Conservation (phyloP, 441 rosid genomes). For the Corymbia citriodora region DNA sequence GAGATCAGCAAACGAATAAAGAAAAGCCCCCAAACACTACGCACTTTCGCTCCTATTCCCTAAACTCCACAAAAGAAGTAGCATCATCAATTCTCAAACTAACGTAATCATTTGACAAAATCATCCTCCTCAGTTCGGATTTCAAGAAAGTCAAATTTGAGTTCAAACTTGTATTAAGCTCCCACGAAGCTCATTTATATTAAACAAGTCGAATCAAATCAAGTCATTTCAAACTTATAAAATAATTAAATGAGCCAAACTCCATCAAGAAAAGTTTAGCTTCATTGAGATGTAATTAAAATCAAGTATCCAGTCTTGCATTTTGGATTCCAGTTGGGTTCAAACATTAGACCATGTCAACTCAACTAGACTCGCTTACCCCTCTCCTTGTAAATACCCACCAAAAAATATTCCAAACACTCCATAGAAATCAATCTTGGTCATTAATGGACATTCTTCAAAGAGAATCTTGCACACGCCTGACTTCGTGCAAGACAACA, state of each 20-base stretch:
- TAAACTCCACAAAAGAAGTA: neutral
- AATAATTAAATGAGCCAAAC: neutral
- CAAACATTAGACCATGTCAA: neutral
- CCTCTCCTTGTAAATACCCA: neutral
- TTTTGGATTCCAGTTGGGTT: neutral
- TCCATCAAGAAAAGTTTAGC: neutral
- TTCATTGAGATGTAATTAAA: neutral
- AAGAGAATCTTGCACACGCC: neutral
- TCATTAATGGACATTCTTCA: neutral
- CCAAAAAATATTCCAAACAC: neutral
- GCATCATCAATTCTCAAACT: rapidly evolving
- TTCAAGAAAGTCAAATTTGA: neutral
- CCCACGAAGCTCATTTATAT: neutral
- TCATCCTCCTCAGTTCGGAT: neutral
- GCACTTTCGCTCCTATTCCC: neutral
- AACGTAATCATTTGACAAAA: neutral
- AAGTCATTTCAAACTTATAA: neutral
- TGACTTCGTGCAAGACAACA: neutral
- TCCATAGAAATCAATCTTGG: neutral
- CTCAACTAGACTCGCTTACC: neutral
- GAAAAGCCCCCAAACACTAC: neutral
- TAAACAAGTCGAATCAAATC: neutral
- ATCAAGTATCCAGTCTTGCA: neutral
- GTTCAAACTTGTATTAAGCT: neutral
- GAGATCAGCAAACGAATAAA: neutral